Conservation (phyloP, 257 asterid species). For the Jacaranda mimosifolia region DNA sequence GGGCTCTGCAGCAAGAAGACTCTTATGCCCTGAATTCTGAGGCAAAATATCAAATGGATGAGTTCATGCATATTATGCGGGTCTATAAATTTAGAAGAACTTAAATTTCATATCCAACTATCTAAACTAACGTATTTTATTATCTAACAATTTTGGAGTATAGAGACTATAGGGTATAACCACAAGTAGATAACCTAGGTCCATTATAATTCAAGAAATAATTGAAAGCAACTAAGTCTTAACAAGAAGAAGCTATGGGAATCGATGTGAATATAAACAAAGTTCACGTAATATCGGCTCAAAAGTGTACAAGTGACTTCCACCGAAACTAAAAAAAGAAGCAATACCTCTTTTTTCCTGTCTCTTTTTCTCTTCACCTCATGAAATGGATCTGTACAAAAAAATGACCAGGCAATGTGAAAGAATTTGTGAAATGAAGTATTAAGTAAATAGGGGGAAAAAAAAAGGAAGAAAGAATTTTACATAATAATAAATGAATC, state of each 20-base stretch:
- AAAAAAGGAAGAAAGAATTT: neutral
- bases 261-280: conserved; percentile 2
- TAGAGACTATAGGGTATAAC: neutral
- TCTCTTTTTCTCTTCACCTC: conserved; percentile 93
- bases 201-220: conserved; percentile 7
- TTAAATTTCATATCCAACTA: conserved; percentile 21
- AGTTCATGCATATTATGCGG: conserved; percentile 4
- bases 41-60: conserved; percentile 37
- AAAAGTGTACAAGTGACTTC: conserved; percentile 11
- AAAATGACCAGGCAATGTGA: conserved; percentile 27
- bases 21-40: conserved; percentile 65
- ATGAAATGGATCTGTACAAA: conserved; percentile 83
- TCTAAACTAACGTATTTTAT: neutral
- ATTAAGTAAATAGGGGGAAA: neutral
- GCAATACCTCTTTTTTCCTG: conserved; percentile 82
- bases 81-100: conserved; percentile 8
- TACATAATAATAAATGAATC: neutral
- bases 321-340: neutral
- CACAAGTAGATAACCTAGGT: neutral
- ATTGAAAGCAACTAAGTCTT: conserved; percentile 15
- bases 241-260: neutral
- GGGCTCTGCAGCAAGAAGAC: conserved; percentile 59
- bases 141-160: conserved; percentile 4
- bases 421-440: neutral
- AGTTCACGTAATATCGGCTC: neutral